Percentiles rank a stretch among this genome's conserved stretches.
Conservation (phyloP, 2,329 filamentous ascomycete species). For the Plectosphaerella plurivora region DNA sequence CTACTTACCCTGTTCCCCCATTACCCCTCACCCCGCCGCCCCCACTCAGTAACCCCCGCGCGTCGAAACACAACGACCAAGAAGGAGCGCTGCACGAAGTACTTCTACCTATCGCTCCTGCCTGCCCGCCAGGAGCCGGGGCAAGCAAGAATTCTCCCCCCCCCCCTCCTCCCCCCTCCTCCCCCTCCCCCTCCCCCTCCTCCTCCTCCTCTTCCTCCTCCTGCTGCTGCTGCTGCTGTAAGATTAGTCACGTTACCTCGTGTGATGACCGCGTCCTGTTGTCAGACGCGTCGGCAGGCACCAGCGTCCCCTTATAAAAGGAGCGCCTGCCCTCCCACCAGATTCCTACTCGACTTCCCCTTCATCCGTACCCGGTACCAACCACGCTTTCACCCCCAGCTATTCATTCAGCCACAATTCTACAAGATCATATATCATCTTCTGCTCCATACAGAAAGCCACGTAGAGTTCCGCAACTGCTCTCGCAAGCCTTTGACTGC, state of each 20-base stretch:
- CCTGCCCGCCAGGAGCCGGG: neutral
- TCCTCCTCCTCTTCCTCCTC: constrained; percentile 6
- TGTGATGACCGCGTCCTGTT: neutral
- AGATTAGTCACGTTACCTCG: neutral
- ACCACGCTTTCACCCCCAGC: neutral
- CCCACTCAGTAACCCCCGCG: too few relatives aligned
- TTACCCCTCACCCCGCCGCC: too few relatives aligned
- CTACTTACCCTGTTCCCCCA: too few relatives aligned
- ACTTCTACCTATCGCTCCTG: neutral
- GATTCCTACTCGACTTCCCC: neutral
- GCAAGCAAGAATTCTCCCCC: neutral
- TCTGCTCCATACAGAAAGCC: neutral
- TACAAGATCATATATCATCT: neutral
- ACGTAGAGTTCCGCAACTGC: neutral
- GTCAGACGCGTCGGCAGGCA: neutral
- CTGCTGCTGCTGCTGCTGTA: constrained; percentile 1
- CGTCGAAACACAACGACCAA: too few relatives aligned
- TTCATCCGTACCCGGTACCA: neutral
- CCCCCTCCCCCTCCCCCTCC: constrained; percentile 6
- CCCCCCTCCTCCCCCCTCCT: constrained; percentile 5
- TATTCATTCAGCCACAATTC: neutral
- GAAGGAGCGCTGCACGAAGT: too few relatives aligned
- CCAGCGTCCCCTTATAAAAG: neutral
- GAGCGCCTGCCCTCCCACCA: neutral
- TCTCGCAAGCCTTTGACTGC: neutral